Conservation (phyloP, 2,329 filamentous ascomycete species). For the Beauveria medogensis region DNA sequence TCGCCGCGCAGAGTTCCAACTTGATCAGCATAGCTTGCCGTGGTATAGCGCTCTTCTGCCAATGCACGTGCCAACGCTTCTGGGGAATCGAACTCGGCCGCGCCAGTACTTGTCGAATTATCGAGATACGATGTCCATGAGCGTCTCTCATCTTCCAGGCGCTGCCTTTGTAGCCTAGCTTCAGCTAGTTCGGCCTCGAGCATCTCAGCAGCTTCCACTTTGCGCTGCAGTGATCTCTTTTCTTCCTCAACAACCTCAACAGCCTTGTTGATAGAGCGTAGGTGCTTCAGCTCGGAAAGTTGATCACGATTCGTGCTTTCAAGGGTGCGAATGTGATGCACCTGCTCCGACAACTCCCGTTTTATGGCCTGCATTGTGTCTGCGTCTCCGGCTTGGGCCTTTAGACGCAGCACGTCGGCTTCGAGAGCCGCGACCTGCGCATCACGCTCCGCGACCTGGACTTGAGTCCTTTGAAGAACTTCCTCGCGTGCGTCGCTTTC, state of each 20-base stretch:
- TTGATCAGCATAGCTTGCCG: slow-evolving; percentile 69
- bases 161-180: slow-evolving; percentile 70
- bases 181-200: slow-evolving; percentile 72
- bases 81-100: slow-evolving; percentile 77
- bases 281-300: slow-evolving; percentile 66
- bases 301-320: slow-evolving; percentile 78
- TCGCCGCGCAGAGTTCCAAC: slow-evolving; percentile 75
- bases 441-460: slow-evolving; percentile 61
- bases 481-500: slow-evolving; percentile 49
- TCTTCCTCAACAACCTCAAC: slow-evolving; percentile 93
- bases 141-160: slow-evolving; percentile 78
- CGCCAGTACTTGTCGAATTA: slow-evolving; percentile 51
- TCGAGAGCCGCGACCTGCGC: slow-evolving; percentile 66
- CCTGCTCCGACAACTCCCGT: slow-evolving; percentile 81
- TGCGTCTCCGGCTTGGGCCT: slow-evolving; percentile 77
- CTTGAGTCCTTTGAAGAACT: slow-evolving; percentile 53
- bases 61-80: slow-evolving; percentile 80
- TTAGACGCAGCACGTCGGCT: slow-evolving; percentile 73
- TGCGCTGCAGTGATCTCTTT: slow-evolving; percentile 74
- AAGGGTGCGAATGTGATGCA: slow-evolving; percentile 79
- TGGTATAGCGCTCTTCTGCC: slow-evolving; percentile 72
- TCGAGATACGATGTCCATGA: slow-evolving; percentile 84
- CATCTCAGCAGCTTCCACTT: slow-evolving; percentile 64
- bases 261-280: slow-evolving; percentile 75
- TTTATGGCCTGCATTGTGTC: slow-evolving; percentile 82